Evolutionary conservation across 2,329 filamentous ascomycete species (phyloP).

Genomic region (Trichoderma asperellum): DNA sequence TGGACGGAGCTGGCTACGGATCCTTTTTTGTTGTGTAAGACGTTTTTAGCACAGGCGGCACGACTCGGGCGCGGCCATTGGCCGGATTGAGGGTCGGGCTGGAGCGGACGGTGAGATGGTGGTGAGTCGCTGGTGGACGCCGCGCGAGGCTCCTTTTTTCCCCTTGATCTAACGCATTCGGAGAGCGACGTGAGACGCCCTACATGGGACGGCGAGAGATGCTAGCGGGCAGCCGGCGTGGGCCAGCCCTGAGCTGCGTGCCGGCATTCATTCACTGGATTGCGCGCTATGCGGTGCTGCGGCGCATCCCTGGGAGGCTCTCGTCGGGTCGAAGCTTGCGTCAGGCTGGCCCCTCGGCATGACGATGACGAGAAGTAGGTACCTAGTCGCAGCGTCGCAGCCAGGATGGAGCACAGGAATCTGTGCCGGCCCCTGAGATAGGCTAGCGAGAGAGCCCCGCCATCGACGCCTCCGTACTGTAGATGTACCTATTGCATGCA

Average conservation of each 20-base stretch:
- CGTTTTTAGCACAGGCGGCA: conserved; percentile 1
- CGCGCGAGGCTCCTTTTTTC: conserved; percentile 29
- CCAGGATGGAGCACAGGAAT: neutral
- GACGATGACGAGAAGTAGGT: neutral
- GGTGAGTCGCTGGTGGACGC: conserved; percentile 25
- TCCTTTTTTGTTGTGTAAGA: conserved; percentile 14
- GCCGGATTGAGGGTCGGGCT: conserved; percentile 9
- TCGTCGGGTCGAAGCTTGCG: neutral
- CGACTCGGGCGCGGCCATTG: conserved; percentile 13
- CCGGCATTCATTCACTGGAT: neutral
- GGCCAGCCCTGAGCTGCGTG: neutral
- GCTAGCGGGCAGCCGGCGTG: conserved; percentile 7
- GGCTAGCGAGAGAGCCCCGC: neutral
- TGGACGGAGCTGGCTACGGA: conserved; percentile 12
- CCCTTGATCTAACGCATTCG: conserved; percentile 23
- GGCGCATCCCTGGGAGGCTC: neutral
- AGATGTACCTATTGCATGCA: neutral
- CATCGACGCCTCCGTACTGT: neutral
- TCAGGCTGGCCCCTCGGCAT: neutral
- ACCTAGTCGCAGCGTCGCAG: neutral
- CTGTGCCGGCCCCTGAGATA: neutral
- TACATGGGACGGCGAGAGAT: conserved; percentile 14
- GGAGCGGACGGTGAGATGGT: conserved; percentile 17
- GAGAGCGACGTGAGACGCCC: neutral
- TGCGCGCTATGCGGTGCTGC: neutral